Base-by-base conservation (phyloP, 2,329 filamentous ascomycete species). In the Alternaria brassicicola region DNA sequence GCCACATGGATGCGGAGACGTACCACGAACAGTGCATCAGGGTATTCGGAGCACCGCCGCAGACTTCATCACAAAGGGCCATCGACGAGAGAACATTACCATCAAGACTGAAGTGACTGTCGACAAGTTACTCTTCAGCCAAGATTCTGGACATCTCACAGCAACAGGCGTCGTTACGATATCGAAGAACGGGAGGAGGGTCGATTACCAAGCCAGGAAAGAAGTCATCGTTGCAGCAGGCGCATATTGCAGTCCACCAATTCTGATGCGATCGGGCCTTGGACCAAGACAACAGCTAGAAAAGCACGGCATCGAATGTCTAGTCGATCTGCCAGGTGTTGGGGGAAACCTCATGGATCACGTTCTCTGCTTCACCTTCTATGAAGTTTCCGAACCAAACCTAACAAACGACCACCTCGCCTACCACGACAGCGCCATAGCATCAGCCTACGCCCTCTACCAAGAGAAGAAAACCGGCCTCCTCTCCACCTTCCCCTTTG, bases 291-390 rank as follows among this genome's bases (percentile, higher is more conserved):
- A 76, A 0, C 81, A 87, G 57, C 81, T 90, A 2, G 56, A 79
- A 12, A 78, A 80, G 39, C 81, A 84, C 64, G 76, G 78, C 2
- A 88, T 89, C 63, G 68, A 80, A 3, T 76, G 83, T 1, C 60
- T 85, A 10, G 78, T 83, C 6, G 80, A 89, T 60, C 83, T 86
- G 0, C 83, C 84, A 0, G 85, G 88, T 25, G 86, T 90, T 1
- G 88, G 88, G 1, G 82, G 82, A 57, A 88, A 89, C 71, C 79
- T 90, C 2, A 81, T 86, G 53, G 88, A 90, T 68, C 86, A 88
- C 46, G 82, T 83, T n/a, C 64, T 76, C 49, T 67, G 64, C 50
- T 87, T 88, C 70, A 83, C 85, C 52, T 88, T 85, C 71, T 89
- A 89, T 70, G 83, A 87, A 73, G 83, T 85, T 35, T 62, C 77